phyloP scores from a whole-genome alignment of 1,139 yeast genomes.

The Sugiyamaella sp. region DNA sequence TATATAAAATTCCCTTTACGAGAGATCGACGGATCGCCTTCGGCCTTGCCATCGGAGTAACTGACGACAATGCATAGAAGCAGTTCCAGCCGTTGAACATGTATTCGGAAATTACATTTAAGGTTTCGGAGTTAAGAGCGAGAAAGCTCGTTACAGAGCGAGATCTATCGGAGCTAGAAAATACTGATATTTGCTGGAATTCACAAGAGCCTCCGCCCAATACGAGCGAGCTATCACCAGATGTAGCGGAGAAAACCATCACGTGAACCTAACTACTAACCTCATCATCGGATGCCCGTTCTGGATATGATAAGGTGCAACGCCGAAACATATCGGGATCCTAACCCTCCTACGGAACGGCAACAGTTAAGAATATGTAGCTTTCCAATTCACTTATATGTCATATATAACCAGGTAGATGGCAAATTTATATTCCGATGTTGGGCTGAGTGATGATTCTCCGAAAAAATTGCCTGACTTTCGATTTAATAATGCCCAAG shows the following conservation, averaged over 20 bases:
- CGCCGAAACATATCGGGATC: no score
- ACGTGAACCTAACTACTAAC: no score
- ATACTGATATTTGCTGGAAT: no score
- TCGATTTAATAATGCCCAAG: background rate
- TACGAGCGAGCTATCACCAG: no score
- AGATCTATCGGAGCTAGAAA: no score
- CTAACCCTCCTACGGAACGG: no score
- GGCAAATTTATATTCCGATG: constrained; percentile 3
- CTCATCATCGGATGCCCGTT: no score
- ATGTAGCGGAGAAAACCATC: no score
- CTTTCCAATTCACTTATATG: background rate
- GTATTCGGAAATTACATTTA: background rate
- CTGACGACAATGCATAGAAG: background rate
- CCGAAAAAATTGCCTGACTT: background rate
- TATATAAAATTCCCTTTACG: background rate
- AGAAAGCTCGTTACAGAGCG: background rate
- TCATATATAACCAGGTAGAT: background rate
- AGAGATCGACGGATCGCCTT: background rate
- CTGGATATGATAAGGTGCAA: no score
- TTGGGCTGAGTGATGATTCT: background rate
- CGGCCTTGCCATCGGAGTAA: background rate
- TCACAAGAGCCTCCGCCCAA: no score
- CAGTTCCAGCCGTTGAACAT: background rate
- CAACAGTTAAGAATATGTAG: no score
- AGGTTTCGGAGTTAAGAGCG: background rate